A percentile compares a stretch with the other conserved stretches of the same genome.
phyloP scores from a whole-genome alignment of 208 protist species.

The Wallacemonas collosoma region DNA sequence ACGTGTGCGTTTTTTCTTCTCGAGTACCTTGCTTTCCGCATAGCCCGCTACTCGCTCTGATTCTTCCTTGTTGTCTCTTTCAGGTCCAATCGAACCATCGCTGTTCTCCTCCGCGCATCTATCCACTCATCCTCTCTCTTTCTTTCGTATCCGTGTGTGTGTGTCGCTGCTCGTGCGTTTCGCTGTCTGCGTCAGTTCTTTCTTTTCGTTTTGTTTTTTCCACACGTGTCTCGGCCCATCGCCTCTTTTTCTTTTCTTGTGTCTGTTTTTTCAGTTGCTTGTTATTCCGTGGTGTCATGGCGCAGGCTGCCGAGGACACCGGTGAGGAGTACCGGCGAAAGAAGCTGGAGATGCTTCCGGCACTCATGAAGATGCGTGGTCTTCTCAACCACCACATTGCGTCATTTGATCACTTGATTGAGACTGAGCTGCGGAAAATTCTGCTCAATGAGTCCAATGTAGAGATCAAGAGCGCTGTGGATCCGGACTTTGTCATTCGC shows the following conservation, averaged over 20 bases:
- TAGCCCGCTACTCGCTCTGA: too few species aligned
- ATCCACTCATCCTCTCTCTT: too few species aligned
- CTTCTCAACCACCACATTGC: constrained; percentile 90
- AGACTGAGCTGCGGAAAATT: constrained; percentile 85
- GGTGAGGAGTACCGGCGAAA: constrained; percentile 63
- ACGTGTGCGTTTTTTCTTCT: too few species aligned
- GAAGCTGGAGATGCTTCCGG: constrained; percentile 80
- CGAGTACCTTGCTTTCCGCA: too few species aligned
- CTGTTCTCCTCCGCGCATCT: too few species aligned
- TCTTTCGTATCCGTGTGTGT: background rate
- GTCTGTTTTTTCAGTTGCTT: background rate
- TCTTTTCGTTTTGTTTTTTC: constrained; percentile 5
- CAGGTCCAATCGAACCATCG: too few species aligned
- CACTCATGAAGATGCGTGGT: constrained; percentile 86
- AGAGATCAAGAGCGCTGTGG: constrained; percentile 86
- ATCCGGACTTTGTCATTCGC: constrained; percentile 85
- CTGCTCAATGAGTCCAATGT: constrained; percentile 88
- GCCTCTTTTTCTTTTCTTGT: background rate
- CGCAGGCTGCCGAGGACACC: constrained; percentile 12
- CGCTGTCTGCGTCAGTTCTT: background rate
- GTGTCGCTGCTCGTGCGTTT: background rate
- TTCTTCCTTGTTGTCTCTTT: too few species aligned
- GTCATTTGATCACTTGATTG: constrained; percentile 87
- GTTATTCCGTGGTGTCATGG: constrained; percentile 1
- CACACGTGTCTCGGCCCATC: background rate